phyloP scores from a whole-genome alignment of 441 rosid species.

The Croton laevigatus region DNA sequence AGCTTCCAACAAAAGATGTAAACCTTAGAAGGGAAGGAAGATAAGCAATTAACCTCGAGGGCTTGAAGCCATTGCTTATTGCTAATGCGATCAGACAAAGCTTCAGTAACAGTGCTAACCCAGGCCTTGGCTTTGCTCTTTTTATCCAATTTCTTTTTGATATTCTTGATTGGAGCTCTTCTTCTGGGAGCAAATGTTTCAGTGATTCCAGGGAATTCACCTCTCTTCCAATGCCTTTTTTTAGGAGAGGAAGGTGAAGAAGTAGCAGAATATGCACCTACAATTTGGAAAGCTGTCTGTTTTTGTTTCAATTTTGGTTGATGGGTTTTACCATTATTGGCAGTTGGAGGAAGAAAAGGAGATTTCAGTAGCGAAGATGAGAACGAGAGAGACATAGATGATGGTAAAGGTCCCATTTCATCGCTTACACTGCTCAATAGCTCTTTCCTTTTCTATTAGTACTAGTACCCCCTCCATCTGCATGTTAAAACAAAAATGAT shows the following conservation, averaged over 20 bases:
- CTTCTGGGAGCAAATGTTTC: conserved; percentile 28
- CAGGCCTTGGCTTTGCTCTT: conserved; percentile 61
- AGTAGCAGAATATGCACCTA: conserved; percentile 35
- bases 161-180: conserved; percentile 55
- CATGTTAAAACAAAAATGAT: no score
- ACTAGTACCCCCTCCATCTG: no score
- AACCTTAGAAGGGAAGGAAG: background rate
- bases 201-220: conserved; percentile 68
- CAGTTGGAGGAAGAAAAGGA: conserved; percentile 21
- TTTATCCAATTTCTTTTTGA: conserved; percentile 71
- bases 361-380: conserved; percentile 51
- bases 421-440: background rate
- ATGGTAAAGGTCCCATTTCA: conserved; percentile 15
- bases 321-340: background rate
- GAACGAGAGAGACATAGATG: conserved; percentile 52
- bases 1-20: background rate
- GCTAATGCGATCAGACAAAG: conserved; percentile 62
- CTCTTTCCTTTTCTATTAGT: no score
- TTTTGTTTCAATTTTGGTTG: conserved; percentile 5
- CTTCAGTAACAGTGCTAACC: conserved; percentile 72
- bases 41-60: conserved; percentile 48
- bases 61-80: conserved; percentile 79
- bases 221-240: conserved; percentile 74
- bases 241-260: conserved; percentile 23
- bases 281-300: conserved; percentile 16